phyloP scores from a whole-genome alignment of 192 early-diverging fungal species.

The Borealophlyctis nickersoniae region DNA sequence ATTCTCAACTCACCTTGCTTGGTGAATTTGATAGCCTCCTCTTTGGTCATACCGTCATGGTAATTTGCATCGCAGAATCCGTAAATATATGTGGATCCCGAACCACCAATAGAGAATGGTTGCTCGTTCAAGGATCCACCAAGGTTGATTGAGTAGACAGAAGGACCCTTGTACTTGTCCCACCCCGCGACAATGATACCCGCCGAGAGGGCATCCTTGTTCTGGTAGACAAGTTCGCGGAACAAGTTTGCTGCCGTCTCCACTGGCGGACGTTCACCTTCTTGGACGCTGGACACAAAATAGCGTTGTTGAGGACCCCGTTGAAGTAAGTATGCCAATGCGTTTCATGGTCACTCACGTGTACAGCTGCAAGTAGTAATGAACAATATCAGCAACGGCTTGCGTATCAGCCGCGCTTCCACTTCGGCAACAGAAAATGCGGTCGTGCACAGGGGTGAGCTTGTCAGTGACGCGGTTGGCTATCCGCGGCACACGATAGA shows the following conservation, averaged over 20 bases:
- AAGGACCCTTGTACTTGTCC: slow-evolving; percentile 86
- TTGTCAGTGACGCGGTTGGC: slow-evolving; percentile 98
- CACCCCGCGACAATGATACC: slow-evolving; percentile 97
- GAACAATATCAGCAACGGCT: slow-evolving; percentile 95
- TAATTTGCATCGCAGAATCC: slow-evolving; percentile 94
- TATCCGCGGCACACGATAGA: too few relatives aligned
- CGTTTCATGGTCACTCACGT: slow-evolving; percentile 48
- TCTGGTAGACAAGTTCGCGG: slow-evolving; percentile 90
- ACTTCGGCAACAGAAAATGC: slow-evolving; percentile 96
- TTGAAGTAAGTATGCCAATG: background rate
- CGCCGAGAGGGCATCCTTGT: slow-evolving; percentile 83
- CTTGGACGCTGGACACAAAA: slow-evolving; percentile 61
- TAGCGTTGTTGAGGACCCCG: background rate
- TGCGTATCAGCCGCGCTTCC: slow-evolving; percentile 98
- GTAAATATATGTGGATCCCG: slow-evolving; percentile 95
- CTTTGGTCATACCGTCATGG: slow-evolving; percentile 74
- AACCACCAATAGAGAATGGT: slow-evolving; percentile 92
- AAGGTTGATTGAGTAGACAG: slow-evolving; percentile 86
- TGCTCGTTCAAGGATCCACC: slow-evolving; percentile 90
- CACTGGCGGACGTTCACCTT: slow-evolving; percentile 80
- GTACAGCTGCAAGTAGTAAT: slow-evolving; percentile 93
- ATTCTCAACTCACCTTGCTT: slow-evolving; percentile 72
- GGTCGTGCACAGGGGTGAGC: slow-evolving; percentile 91
- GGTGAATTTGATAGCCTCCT: slow-evolving; percentile 88
- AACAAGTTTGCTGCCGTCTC: slow-evolving; percentile 85